A percentile compares a stretch with the other conserved stretches of the same genome.
Conservation (phyloP, 1,284 basidiomycete genomes). For the Ganoderma leucocontextum region DNA sequence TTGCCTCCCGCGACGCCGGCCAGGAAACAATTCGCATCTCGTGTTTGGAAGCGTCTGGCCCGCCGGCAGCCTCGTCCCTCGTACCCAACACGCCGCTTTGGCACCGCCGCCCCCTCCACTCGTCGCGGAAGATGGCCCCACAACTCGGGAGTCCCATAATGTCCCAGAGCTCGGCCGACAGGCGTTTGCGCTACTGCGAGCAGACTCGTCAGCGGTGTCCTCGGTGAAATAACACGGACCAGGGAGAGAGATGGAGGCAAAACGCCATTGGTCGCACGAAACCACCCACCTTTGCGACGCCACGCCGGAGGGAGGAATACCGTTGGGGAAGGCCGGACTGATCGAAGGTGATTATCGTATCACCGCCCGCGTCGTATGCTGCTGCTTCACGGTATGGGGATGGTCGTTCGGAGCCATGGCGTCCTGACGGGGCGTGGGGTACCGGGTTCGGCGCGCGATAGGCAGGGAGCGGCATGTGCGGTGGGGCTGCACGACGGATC, state of each 20-base stretch:
- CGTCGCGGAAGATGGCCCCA: constrained; percentile 38
- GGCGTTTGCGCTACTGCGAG: constrained; percentile 43
- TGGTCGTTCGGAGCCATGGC: background rate
- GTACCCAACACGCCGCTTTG: background rate
- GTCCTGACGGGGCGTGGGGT: no score
- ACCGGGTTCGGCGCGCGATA: background rate
- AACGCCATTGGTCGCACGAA: background rate
- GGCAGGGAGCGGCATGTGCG: constrained; percentile 15
- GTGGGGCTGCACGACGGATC: constrained; percentile 18
- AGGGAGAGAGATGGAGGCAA: background rate
- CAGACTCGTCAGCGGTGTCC: background rate
- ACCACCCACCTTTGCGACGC: constrained; percentile 24
- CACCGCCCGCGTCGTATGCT: background rate
- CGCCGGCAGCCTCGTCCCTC: background rate
- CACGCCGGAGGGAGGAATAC: constrained; percentile 22
- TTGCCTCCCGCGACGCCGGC: background rate
- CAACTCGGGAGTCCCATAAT: constrained; percentile 43
- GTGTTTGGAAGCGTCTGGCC: background rate
- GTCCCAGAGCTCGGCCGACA: constrained; percentile 38
- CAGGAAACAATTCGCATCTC: constrained; percentile 4
- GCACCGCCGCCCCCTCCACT: constrained; percentile 10
- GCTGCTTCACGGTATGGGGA: background rate
- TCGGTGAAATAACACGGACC: background rate
- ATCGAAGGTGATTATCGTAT: constrained; percentile 16
- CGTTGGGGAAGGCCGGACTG: constrained; percentile 10